These are phyloP conservation scores for Oryza meyeriana DNA, from an alignment of 176 grass and related monocot genomes.

Conservation along the genomic window DNA sequence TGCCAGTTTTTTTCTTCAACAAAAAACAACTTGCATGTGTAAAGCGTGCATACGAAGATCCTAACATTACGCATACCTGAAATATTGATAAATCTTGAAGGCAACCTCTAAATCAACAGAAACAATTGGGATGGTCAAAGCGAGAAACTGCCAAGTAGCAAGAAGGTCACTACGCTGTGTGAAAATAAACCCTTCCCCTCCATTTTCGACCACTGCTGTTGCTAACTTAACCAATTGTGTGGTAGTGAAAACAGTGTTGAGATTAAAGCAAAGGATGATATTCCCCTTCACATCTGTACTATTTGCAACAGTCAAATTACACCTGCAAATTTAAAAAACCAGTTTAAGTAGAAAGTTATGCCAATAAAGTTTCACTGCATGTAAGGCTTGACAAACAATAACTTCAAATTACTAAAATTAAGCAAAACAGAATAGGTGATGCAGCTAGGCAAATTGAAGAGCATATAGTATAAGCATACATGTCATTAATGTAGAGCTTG, in stretches of 20 bases:
- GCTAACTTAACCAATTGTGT: neutral
- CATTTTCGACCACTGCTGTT: neutral
- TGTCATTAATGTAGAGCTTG: neutral
- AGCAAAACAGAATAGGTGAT: neutral
- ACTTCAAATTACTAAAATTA: neutral
- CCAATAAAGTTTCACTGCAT: neutral
- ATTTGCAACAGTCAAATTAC: slow-evolving; percentile 6
- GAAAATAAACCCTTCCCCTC: slow-evolving; percentile 41
- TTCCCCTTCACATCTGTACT: slow-evolving; percentile 24
- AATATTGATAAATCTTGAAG: slow-evolving; percentile 13
- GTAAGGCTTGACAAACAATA: neutral
- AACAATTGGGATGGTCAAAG: slow-evolving; percentile 8
- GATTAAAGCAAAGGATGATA: slow-evolving; percentile 17
- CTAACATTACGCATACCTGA: neutral
- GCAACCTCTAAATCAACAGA: slow-evolving; percentile 37
- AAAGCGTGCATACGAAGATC: neutral
- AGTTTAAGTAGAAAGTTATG: neutral
- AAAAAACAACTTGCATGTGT: neutral
- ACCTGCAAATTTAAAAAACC: slow-evolving; percentile 3
- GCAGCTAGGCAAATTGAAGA: neutral
- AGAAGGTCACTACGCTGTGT: neutral
- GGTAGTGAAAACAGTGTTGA: neutral
- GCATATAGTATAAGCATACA: neutral
- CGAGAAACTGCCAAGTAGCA: neutral
- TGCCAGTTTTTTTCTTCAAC: neutral